phyloP scores from a whole-genome alignment of 2,329 filamentous ascomycete genomes.

The Paecilomyces sp. region DNA sequence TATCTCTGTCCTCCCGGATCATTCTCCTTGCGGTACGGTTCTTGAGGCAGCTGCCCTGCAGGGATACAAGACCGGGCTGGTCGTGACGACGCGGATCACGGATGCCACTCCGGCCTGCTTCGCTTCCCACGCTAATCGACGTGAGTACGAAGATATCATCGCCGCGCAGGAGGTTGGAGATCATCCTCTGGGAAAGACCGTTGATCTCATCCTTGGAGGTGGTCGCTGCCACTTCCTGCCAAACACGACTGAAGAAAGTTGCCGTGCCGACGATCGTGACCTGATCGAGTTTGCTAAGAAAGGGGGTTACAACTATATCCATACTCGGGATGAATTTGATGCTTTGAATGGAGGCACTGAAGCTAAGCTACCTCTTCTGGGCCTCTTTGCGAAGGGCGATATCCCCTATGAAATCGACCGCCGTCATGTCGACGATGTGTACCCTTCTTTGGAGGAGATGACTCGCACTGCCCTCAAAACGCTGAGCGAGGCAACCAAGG shows the following conservation, averaged over 20 bases:
- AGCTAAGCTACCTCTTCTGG: constrained; percentile 72
- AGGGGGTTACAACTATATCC: constrained; percentile 74
- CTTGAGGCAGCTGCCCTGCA: constrained; percentile 89
- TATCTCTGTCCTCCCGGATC: constrained; percentile 80
- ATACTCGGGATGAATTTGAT: constrained; percentile 68
- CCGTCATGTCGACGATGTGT: constrained; percentile 66
- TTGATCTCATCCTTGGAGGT: constrained; percentile 89
- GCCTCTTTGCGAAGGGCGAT: constrained; percentile 73
- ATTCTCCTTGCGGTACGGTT: constrained; percentile 81
- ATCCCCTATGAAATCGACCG: constrained; percentile 94
- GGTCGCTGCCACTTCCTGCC: constrained; percentile 89
- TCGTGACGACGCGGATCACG: constrained; percentile 90
- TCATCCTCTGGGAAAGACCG: constrained; percentile 75
- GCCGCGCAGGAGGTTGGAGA: constrained; percentile 87
- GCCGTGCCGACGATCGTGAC: constrained; percentile 70
- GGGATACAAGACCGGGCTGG: constrained; percentile 86
- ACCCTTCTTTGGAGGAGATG: constrained; percentile 91
- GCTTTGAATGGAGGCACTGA: constrained; percentile 58
- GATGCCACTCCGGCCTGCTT: constrained; percentile 97
- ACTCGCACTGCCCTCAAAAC: constrained; percentile 71
- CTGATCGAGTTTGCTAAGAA: constrained; percentile 65
- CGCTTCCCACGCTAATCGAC: constrained; percentile 73
- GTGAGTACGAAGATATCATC: constrained; percentile 80
- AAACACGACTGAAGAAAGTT: constrained; percentile 73
- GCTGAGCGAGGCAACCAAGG: constrained; percentile 70